Conservation (phyloP, 768 basidiomycete genomes). For the Chalciporus sphaerocephalus region DNA sequence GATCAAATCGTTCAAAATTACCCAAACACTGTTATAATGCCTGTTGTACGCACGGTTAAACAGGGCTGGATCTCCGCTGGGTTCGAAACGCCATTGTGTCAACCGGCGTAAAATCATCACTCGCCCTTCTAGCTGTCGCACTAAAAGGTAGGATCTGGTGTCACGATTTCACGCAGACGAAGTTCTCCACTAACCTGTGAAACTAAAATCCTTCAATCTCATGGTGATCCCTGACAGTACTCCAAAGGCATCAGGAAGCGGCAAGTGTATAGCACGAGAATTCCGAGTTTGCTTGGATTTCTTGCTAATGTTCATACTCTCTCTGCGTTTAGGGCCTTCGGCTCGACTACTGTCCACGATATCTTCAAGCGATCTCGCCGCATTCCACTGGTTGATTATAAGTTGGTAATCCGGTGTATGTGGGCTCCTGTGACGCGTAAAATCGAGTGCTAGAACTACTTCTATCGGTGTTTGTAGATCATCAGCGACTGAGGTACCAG, state of each 20-base stretch:
- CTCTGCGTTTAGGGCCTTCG: not conserved
- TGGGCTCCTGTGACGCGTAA: slow-evolving; percentile 25
- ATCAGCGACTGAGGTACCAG: slow-evolving; percentile 14
- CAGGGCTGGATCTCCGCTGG: slow-evolving; percentile 30
- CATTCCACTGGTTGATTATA: slow-evolving; percentile 47
- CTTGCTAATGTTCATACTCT: not conserved
- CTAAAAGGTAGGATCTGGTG: slow-evolving; percentile 29
- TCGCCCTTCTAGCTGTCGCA: slow-evolving; percentile 59
- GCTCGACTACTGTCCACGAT: slow-evolving; percentile 13
- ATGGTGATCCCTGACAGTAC: slow-evolving; percentile 1
- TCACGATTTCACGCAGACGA: not conserved
- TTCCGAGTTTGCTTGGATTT: slow-evolving; percentile 4
- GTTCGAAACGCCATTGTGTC: slow-evolving; percentile 34
- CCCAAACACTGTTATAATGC: slow-evolving; percentile 93
- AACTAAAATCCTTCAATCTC: slow-evolving; percentile 21
- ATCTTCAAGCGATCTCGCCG: slow-evolving; percentile 36
- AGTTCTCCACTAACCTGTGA: slow-evolving; percentile 18
- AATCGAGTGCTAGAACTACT: slow-evolving; percentile 36
- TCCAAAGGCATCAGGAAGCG: not conserved
- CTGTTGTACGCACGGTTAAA: slow-evolving; percentile 64
- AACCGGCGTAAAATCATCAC: slow-evolving; percentile 41
- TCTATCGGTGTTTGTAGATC: slow-evolving; percentile 23
- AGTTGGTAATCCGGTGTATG: slow-evolving; percentile 20
- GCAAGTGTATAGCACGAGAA: not conserved
- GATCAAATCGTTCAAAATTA: slow-evolving; percentile 86